Percentiles rank a stretch among this genome's conserved stretches.
phyloP scores from a whole-genome alignment of 2,329 filamentous ascomycete species.

The Pseudocercospora fijiensis region DNA sequence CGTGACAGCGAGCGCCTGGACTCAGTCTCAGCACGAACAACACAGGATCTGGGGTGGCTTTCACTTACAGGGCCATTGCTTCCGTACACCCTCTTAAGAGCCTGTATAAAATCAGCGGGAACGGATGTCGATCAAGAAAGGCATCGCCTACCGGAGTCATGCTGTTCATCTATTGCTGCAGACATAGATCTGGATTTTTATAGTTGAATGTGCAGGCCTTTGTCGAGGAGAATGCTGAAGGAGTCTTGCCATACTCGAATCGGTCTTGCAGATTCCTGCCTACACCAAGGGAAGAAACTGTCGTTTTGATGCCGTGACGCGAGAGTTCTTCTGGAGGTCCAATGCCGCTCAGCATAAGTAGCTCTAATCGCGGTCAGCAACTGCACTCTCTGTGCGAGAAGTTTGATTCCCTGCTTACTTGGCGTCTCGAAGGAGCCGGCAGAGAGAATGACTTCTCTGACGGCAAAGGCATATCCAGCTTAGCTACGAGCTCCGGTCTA shows the following conservation, averaged over 20 bases:
- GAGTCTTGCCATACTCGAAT: conserved; percentile 51
- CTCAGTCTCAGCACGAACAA: too few species aligned
- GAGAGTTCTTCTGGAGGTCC: conserved; percentile 56
- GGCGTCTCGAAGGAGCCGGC: conserved; percentile 63
- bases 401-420: conserved; percentile 40
- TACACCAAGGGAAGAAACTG: conserved; percentile 61
- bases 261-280: conserved; percentile 66
- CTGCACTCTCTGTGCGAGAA: background rate
- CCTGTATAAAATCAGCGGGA: background rate
- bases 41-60: too few species aligned
- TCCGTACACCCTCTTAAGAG: conserved; percentile 43
- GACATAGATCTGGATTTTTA: conserved; percentile 35
- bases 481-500: conserved; percentile 37
- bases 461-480: conserved; percentile 44
- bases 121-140: background rate
- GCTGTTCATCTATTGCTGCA: background rate
- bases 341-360: conserved; percentile 65
- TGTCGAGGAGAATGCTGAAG: conserved; percentile 37
- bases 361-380: conserved; percentile 41
- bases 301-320: conserved; percentile 53
- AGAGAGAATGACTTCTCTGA: conserved; percentile 49
- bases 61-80: conserved; percentile 49
- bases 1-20: conserved; percentile 48
- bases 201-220: conserved; percentile 44
- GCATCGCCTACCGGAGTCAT: conserved; percentile 20